phyloP scores from a whole-genome alignment of 2,329 filamentous ascomycete genomes.

The Fusarium piperis region DNA sequence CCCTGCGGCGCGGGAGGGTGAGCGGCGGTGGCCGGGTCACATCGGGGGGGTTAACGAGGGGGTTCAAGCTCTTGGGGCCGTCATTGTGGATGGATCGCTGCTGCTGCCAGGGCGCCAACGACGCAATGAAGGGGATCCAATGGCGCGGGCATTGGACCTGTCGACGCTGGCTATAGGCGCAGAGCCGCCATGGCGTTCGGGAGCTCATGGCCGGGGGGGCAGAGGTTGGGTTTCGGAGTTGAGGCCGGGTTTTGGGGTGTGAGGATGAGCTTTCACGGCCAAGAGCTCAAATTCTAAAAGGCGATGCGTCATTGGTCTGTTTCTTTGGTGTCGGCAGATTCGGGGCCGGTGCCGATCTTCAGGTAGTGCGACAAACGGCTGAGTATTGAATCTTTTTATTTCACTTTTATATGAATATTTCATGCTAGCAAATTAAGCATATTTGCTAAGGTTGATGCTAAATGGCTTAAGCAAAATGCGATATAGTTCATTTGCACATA shows the following conservation, averaged over 20 bases:
- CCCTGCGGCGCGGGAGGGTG: slow-evolving; percentile 64
- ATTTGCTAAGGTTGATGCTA: background rate
- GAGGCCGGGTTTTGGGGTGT: slow-evolving; percentile 13
- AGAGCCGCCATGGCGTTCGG: slow-evolving; percentile 46
- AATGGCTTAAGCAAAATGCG: background rate
- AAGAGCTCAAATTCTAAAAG: slow-evolving; percentile 30
- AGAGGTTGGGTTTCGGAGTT: slow-evolving; percentile 12
- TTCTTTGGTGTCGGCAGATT: slow-evolving; percentile 16
- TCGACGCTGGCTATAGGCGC: slow-evolving; percentile 32
- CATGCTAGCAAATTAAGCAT: background rate
- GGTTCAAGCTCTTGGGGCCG: slow-evolving; percentile 44
- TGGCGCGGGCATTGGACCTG: slow-evolving; percentile 21
- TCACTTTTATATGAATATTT: background rate
- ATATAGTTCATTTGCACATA: background rate
- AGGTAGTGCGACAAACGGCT: slow-evolving; percentile 6
- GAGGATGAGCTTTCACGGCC: slow-evolving; percentile 19
- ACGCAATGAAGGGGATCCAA: slow-evolving; percentile 22
- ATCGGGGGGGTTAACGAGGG: slow-evolving; percentile 73
- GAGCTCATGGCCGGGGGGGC: slow-evolving; percentile 43
- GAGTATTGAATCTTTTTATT: background rate
- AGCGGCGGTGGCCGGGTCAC: slow-evolving; percentile 79
- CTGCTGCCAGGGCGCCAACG: slow-evolving; percentile 8
- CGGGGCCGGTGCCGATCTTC: slow-evolving; percentile 13
- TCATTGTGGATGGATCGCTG: slow-evolving; percentile 41
- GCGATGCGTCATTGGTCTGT: slow-evolving; percentile 40